Evolutionary conservation across 148 eudicot species (phyloP).

Genomic region (Rhododendron ferrugineum): DNA sequence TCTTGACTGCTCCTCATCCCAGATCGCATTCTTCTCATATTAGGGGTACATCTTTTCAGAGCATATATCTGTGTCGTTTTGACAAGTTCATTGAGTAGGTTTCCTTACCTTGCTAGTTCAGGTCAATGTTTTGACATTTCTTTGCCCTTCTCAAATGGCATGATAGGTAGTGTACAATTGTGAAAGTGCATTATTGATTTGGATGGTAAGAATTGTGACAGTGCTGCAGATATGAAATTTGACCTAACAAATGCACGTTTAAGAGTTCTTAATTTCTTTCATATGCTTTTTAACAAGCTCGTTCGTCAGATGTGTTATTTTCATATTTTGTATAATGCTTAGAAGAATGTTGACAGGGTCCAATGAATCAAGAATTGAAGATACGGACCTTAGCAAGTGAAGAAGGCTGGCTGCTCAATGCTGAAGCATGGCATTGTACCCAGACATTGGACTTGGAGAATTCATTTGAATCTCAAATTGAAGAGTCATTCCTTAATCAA

Average conservation of each 20-base stretch:
- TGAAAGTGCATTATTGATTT: too few species aligned
- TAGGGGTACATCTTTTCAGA: too few species aligned
- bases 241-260: not conserved
- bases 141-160: too few species aligned
- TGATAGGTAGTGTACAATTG: too few species aligned
- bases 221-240: not conserved
- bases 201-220: too few species aligned
- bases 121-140: too few species aligned
- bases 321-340: not conserved
- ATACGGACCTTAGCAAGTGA: conserved; percentile 83
- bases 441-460: conserved; percentile 77
- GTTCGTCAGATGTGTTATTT: not conserved
- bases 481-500: conserved; percentile 86
- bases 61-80: too few species aligned
- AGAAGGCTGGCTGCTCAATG: conserved; percentile 98
- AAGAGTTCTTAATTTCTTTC: not conserved
- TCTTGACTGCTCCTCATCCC: too few species aligned
- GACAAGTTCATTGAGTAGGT: too few species aligned
- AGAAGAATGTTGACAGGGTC: conserved; percentile 48
- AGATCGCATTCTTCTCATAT: too few species aligned
- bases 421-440: conserved; percentile 85
- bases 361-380: conserved; percentile 79
- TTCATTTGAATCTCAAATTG: conserved; percentile 55
- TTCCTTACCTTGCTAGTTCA: too few species aligned
- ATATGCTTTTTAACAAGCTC: not conserved